phyloP scores from a whole-genome alignment of 169 alveolate species.

The Plasmodium malariae region DNA sequence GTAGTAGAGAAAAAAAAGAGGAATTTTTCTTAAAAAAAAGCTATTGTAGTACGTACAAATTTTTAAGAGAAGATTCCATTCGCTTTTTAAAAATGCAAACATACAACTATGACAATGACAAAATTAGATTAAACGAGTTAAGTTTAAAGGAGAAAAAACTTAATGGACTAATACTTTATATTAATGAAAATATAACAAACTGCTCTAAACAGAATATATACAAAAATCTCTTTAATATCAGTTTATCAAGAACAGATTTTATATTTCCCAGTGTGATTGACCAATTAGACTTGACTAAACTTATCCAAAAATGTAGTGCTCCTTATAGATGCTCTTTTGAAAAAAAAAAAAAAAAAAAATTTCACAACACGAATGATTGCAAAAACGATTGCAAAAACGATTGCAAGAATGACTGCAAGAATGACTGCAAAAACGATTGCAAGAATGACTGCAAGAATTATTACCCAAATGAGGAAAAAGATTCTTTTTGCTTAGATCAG shows the following conservation, averaged over 20 bases:
- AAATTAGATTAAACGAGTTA: slow-evolving; percentile 6
- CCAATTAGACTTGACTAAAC: too few species aligned
- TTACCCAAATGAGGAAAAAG: too few species aligned
- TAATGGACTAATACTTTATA: slow-evolving; percentile 43
- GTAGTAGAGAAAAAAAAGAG: slow-evolving; percentile 9
- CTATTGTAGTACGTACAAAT: slow-evolving; percentile 52
- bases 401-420: not conserved
- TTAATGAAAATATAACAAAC: slow-evolving; percentile 28
- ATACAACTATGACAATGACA: not conserved
- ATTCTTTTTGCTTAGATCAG: too few species aligned
- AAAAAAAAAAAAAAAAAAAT: too few species aligned
- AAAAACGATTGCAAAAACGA: not conserved
- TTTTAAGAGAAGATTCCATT: slow-evolving; percentile 15
- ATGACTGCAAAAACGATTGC: too few species aligned
- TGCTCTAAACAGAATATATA: slow-evolving; percentile 31
- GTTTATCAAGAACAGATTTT: slow-evolving; percentile 57
- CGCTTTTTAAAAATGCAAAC: slow-evolving; percentile 4
- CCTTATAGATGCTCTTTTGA: too few species aligned
- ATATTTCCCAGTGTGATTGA: slow-evolving; percentile 61
- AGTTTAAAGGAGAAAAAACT: slow-evolving; percentile 39
- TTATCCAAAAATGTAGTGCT: too few species aligned
- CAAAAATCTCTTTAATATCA: slow-evolving; percentile 42
- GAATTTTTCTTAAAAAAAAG: slow-evolving; percentile 11
- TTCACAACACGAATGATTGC: too few species aligned
- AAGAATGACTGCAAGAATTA: too few species aligned